Base-by-base conservation (phyloP, 768 basidiomycete genomes). In the Lactarius vividus region DNA sequence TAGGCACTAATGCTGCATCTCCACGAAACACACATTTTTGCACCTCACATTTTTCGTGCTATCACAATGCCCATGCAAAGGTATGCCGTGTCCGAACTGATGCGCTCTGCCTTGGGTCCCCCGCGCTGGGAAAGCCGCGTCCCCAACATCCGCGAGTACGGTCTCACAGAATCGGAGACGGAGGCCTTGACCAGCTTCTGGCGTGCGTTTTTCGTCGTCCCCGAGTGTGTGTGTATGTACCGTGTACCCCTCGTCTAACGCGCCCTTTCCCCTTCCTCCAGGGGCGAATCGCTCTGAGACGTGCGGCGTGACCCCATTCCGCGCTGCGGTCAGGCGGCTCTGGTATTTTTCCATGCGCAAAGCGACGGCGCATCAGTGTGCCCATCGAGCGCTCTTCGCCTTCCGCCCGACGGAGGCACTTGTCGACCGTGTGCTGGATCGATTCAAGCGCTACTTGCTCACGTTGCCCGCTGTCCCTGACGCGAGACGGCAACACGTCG, bases 331-430 rank as follows among this genome's bases (percentile, higher is more conserved):
- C 6, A 2, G 7, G 28, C 62, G 55, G 3, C 62, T 63, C 29
- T n/a, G 23, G 20, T 57, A 26, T 35, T 63, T 63, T 16, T 29
- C 62, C 16, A 44, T 46, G 54, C 31, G 42, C 31, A 63, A 63
- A 3, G 16, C 11, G 55, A 57, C 5, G 6, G 55, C 55, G 13
- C 42, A 26, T 8, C 54, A 35, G 7, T 28, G n/a, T 4, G 31
- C 62, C 23, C 15, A 33, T 13, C n/a, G 18, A 26, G 42, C 54
- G 16, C 62, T 63, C 31, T 9, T 33, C 16, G 33, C 31, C 40
- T 63, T 57, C 16, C 42, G 62, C 33, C 54, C 61, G 20, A 56
- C 54, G 16, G 54, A 62, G 31, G 7, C 3, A 3, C 15, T 62
- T 15, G 55, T 56, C 55, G 28, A n/a, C 5, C n/a, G 26, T 20